Evolutionary conservation across 495 filamentous ascomycete genomes (phyloP).

Genomic region (Tuber brumale): DNA sequence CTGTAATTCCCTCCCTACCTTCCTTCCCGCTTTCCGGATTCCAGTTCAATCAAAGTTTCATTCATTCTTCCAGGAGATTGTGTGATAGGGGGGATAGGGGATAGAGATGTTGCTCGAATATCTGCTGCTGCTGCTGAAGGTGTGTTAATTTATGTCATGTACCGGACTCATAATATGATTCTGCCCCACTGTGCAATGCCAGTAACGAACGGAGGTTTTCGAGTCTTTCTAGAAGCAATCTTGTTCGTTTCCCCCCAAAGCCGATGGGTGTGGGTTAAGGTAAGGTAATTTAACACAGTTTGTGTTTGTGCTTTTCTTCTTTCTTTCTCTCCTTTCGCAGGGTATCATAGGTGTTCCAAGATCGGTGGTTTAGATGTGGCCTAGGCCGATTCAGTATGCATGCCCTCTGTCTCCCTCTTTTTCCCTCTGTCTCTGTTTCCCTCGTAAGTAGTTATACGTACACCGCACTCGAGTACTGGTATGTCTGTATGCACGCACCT

Average conservation of each 20-base stretch:
- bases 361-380: not conserved
- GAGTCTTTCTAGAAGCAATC: not conserved
- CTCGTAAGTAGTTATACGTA: not conserved
- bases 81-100: not conserved
- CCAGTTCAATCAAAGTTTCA: slow-evolving; percentile 11
- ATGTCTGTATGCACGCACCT: slow-evolving; percentile 8
- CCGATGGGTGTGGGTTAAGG: not conserved
- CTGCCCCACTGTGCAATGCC: not conserved
- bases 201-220: not conserved
- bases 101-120: slow-evolving; percentile 1
- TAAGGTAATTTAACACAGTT: not conserved
- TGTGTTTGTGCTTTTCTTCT: not conserved
- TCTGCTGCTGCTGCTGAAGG: not conserved
- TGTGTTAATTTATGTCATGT: not conserved
- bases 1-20: slow-evolving; percentile 16
- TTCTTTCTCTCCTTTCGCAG: not conserved
- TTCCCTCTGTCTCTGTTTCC: not conserved
- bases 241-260: not conserved
- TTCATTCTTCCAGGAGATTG: not conserved
- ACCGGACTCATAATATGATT: not conserved
- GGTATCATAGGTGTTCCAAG: not conserved
- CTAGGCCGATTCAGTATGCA: not conserved
- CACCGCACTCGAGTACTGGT: not conserved
- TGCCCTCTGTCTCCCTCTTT: not conserved
- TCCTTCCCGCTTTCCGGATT: slow-evolving; percentile 31